These are phyloP conservation scores for Neurospora sp. DNA, from an alignment of 495 filamentous ascomycete genomes.

Conservation along the genomic window DNA sequence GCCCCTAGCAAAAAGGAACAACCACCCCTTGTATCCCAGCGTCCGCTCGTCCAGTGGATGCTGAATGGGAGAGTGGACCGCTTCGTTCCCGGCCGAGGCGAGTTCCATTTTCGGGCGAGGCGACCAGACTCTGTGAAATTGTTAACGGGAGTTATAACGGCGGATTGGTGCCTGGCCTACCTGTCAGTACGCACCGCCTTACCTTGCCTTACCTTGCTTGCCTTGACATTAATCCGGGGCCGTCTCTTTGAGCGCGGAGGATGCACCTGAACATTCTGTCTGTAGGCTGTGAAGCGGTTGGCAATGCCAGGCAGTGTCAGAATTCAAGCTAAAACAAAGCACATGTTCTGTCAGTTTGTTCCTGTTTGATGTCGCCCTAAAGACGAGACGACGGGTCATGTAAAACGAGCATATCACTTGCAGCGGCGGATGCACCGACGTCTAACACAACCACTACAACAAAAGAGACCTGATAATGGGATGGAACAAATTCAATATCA, in stretches of 20 bases:
- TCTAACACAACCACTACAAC: background rate
- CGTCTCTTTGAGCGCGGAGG: background rate
- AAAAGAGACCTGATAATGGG: background rate
- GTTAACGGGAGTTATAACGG: background rate
- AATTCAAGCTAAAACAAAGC: background rate
- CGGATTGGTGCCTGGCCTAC: background rate
- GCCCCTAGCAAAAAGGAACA: background rate
- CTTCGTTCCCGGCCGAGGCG: background rate
- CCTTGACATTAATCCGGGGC: background rate
- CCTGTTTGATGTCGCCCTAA: background rate
- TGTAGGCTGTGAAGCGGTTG: background rate
- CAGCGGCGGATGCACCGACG: background rate
- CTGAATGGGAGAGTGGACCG: background rate
- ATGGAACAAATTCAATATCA: background rate
- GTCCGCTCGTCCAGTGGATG: background rate
- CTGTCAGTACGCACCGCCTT: background rate
- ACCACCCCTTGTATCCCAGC: background rate
- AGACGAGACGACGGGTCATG: background rate
- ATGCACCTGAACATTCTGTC: background rate
- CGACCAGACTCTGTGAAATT: background rate
- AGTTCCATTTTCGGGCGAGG: background rate
- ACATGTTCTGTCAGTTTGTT: background rate
- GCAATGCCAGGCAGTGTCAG: background rate
- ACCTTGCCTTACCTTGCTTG: background rate
- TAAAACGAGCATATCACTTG: background rate